These are phyloP conservation scores for Chytriomyces sp. DNA, from an alignment of 192 early-diverging fungal genomes.

Conservation along the genomic window DNA sequence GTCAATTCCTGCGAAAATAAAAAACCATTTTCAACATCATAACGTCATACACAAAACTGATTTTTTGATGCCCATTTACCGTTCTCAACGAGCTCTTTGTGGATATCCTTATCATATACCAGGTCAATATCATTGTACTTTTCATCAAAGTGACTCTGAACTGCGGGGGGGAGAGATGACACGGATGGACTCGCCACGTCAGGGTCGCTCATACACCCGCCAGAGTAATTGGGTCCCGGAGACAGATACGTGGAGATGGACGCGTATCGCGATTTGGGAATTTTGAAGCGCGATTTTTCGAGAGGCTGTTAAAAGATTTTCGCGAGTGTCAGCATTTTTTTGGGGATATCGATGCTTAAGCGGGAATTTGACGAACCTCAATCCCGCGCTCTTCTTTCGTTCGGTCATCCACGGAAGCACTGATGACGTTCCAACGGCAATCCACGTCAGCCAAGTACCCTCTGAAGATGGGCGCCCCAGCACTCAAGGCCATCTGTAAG, in stretches of 20 bases:
- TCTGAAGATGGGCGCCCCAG: conserved; percentile 89
- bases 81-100: conserved; percentile 69
- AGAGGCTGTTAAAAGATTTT: conserved; percentile 69
- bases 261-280: conserved; percentile 95
- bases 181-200: conserved; percentile 19
- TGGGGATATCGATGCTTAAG: background rate
- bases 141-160: conserved; percentile 64
- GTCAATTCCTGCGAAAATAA: conserved; percentile 69
- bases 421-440: conserved; percentile 97
- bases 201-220: conserved; percentile 41
- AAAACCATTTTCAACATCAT: background rate
- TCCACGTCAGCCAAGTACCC: conserved; percentile 96
- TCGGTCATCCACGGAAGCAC: conserved; percentile 90
- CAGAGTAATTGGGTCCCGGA: conserved; percentile 60
- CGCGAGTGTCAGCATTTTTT: background rate
- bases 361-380: conserved; percentile 46
- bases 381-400: conserved; percentile 88
- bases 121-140: conserved; percentile 93
- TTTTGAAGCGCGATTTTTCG: conserved; percentile 73
- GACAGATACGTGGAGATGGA: conserved; percentile 90
- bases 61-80: conserved; percentile 8
- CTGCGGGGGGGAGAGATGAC: conserved; percentile 6
- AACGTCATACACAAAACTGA: background rate
- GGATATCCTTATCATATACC: conserved; percentile 81
- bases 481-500: conserved; percentile 80